A percentile compares a stretch with the other conserved stretches of the same genome.
Conservation (phyloP, 2,329 filamentous ascomycete species). For the Waltergamsia citrina region DNA sequence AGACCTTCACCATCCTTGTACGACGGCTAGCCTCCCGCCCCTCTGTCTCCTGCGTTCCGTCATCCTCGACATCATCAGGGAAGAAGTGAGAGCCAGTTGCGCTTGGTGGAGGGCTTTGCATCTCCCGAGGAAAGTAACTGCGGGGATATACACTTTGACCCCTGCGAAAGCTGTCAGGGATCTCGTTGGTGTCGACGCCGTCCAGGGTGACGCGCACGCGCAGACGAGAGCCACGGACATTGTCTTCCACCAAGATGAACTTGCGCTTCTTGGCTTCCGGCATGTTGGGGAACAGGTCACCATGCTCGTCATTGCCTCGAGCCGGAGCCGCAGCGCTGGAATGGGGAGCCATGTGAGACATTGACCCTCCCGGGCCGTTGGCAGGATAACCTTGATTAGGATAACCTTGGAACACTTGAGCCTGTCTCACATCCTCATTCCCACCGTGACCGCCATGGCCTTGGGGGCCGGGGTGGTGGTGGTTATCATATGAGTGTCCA, state of each 20-base stretch:
- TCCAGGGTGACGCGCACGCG: constrained; percentile 91
- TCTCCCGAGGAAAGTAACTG: constrained; percentile 86
- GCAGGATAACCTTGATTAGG: constrained; percentile 49
- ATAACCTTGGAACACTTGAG: constrained; percentile 67
- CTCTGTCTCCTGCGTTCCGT: constrained; percentile 41
- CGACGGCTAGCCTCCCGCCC: constrained; percentile 30
- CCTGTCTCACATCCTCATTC: constrained; percentile 57
- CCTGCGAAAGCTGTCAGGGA: constrained; percentile 90
- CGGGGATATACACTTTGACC: constrained; percentile 83
- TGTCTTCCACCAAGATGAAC: constrained; percentile 92
- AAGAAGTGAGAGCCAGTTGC: constrained; percentile 70
- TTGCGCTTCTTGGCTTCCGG: constrained; percentile 89
- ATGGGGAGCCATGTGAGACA: constrained; percentile 49
- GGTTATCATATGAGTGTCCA: constrained; percentile 45
- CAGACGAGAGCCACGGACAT: constrained; percentile 68
- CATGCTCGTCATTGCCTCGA: constrained; percentile 38
- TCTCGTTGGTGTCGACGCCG: constrained; percentile 86
- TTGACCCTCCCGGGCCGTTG: constrained; percentile 39
- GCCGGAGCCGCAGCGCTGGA: constrained; percentile 24
- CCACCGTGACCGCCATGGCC: constrained; percentile 38
- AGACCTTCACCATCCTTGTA: constrained; percentile 47
- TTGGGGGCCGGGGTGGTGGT: constrained; percentile 53
- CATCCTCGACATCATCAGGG: constrained; percentile 51
- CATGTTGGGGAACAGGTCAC: constrained; percentile 75
- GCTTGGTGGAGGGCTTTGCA: constrained; percentile 75